Base-by-base conservation (phyloP, 176 grass and related monocot genomes). In the Pontederia paniculata region DNA sequence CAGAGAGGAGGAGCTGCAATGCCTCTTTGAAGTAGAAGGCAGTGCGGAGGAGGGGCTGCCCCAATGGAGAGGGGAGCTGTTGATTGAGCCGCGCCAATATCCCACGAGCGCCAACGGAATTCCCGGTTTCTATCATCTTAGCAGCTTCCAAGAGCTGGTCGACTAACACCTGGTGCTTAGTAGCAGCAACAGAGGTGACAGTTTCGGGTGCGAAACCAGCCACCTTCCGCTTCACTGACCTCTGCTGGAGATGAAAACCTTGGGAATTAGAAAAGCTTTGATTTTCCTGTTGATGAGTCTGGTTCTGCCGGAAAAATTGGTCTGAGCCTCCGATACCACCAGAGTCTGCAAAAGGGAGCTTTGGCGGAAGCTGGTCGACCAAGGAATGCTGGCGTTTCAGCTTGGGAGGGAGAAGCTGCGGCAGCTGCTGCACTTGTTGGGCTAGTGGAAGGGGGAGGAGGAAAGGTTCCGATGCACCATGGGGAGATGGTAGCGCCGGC, bases 41-140 rank as follows among this genome's bases (percentile, higher is more conserved):
- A 44, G 69, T 50, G 56, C 69, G 69, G 45, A 88, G 61, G 72
- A 97, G 76, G 71, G 93, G 80, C 86, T 97, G 89, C 82, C 86
- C 93, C 31, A 78, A 14, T 8, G 83, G 80, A 50, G 71, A 73
- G 55, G 93, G 83, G 68, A 97, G 86, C 77, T 83, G 82, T 37
- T 97, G 93, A 97, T 97, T 97, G 93, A 97, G 86, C 93, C 93
- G 93, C 93, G 86, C 93, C 91, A 97, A 97, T 97, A 97, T 97
- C 86, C 79, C 91, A 44, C 80, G 86, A 72, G 91, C 86, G 77
- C 80, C 68, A 65, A 66, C 41, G 55, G 70, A 79, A 70, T 89
- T 83, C 50, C 86, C 80, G 69, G 74, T 77, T 72, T 90, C 93
- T 4, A 82, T 72, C 55, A 82, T 82, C 74, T 83, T 86, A 19